Percentiles rank a stretch among this genome's conserved stretches.
Conservation (phyloP, 2,329 filamentous ascomycete genomes). For the Neonectria faginata region DNA sequence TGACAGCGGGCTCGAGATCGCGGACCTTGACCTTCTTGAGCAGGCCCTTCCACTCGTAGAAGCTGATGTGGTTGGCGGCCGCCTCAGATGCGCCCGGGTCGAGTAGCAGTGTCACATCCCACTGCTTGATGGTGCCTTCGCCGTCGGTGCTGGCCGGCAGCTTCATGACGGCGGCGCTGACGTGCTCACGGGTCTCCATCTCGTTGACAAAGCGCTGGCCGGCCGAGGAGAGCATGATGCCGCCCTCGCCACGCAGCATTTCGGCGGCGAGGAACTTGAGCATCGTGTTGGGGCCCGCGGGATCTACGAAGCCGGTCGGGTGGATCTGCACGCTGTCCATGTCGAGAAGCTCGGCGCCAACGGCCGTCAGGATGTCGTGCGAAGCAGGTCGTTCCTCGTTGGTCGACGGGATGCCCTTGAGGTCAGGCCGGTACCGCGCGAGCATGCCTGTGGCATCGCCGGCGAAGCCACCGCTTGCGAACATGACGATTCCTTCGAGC, state of each 20-base stretch:
- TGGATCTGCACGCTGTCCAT: slow-evolving; percentile 73
- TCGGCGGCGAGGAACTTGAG: slow-evolving; percentile 75
- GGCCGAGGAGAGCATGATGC: slow-evolving; percentile 60
- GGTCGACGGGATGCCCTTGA: slow-evolving; percentile 70
- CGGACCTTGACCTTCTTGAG: slow-evolving; percentile 66
- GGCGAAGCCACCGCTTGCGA: slow-evolving; percentile 71
- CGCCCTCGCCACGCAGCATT: slow-evolving; percentile 71
- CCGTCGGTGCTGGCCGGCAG: slow-evolving; percentile 47
- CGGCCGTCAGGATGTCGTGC: slow-evolving; percentile 56
- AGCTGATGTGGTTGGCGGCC: slow-evolving; percentile 67
- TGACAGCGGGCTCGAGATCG: slow-evolving; percentile 57
- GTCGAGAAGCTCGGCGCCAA: slow-evolving; percentile 59
- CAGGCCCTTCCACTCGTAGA: slow-evolving; percentile 72
- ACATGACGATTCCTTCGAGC: slow-evolving; percentile 63
- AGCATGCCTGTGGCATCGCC: slow-evolving; percentile 70
- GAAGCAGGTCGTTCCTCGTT: slow-evolving; percentile 69
- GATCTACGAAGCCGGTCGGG: slow-evolving; percentile 73
- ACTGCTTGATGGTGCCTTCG: slow-evolving; percentile 58
- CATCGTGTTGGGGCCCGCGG: slow-evolving; percentile 54
- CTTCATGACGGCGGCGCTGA: slow-evolving; percentile 65
- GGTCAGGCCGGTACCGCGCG: slow-evolving; percentile 67
- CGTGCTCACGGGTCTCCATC: slow-evolving; percentile 67
- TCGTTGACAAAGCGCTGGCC: slow-evolving; percentile 72
- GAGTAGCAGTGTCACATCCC: slow-evolving; percentile 69
- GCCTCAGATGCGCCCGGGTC: slow-evolving; percentile 68